These are phyloP conservation scores for Debaryomyces sp. DNA, from an alignment of 1,139 yeast species.

Conservation along the genomic window DNA sequence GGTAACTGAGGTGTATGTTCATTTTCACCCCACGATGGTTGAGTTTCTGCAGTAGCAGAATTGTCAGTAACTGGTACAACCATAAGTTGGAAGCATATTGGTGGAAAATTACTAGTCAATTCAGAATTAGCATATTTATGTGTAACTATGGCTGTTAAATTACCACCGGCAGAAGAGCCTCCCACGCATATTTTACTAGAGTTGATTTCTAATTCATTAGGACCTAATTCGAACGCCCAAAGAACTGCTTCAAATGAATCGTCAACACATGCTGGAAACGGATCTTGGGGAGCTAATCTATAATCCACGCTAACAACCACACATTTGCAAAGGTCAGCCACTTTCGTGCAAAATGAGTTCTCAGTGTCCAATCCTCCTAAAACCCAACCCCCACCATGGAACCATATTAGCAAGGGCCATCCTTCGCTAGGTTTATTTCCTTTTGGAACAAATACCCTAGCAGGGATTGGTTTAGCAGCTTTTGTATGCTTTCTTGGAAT, in stretches of 20 bases:
- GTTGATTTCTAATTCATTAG: constrained; percentile 29
- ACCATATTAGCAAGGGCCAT: constrained; percentile 50
- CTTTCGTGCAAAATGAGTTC: constrained; percentile 47
- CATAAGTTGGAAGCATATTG: constrained; percentile 42
- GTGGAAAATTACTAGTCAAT: constrained; percentile 31
- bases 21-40: constrained; percentile 43
- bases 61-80: constrained; percentile 55
- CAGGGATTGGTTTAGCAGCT: constrained; percentile 30
- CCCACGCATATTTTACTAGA: constrained; percentile 40
- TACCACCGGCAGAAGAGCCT: constrained; percentile 55
- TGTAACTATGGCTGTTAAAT: constrained; percentile 43
- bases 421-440: constrained; percentile 40
- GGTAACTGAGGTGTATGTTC: constrained; percentile 50
- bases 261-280: constrained; percentile 53
- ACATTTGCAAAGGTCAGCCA: constrained; percentile 38
- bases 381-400: constrained; percentile 56
- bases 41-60: constrained; percentile 42
- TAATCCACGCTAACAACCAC: constrained; percentile 45
- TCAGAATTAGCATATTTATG: constrained; percentile 38
- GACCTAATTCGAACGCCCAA: constrained; percentile 23
- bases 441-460: constrained; percentile 44
- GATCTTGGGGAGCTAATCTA: constrained; percentile 52
- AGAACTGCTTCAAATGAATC: constrained; percentile 42
- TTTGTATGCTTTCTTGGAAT: constrained; percentile 38
- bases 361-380: constrained; percentile 49